Conservation (phyloP, 2,329 filamentous ascomycete species). For the Fusarium sp. region DNA sequence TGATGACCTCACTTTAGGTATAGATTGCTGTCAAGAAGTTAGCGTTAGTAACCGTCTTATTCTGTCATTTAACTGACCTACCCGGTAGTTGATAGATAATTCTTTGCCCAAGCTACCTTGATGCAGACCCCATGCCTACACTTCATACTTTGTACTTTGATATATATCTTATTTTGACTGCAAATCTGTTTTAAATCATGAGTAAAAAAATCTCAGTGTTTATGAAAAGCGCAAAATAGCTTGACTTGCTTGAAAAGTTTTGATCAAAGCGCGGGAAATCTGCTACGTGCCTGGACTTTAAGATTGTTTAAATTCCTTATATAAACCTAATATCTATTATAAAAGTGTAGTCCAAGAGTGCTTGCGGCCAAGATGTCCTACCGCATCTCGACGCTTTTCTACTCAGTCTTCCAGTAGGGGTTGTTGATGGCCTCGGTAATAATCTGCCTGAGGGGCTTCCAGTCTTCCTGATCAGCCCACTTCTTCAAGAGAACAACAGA, state of each 20-base stretch:
- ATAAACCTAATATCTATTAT: rapidly evolving
- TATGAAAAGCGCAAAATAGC: no score
- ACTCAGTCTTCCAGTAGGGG: not conserved
- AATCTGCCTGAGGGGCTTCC: not conserved
- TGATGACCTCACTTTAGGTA: rapidly evolving
- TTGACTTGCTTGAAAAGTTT: no score
- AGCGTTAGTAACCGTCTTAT: not conserved
- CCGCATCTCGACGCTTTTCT: rapidly evolving
- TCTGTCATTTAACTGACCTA: rapidly evolving
- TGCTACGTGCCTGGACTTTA: no score
- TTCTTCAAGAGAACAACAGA: not conserved
- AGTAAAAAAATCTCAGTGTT: no score
- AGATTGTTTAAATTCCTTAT: no score
- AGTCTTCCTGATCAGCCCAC: not conserved
- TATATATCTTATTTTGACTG: rapidly evolving
- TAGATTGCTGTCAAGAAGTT: rapidly evolving
- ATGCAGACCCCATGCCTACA: no score
- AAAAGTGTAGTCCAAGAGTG: rapidly evolving
- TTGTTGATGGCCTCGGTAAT: not conserved
- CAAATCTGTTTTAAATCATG: not conserved
- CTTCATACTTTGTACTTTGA: not conserved
- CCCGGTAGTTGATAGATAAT: rapidly evolving
- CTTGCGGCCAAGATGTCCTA: rapidly evolving
- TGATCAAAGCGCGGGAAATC: no score
- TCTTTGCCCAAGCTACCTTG: not conserved